A percentile compares a stretch with the other conserved stretches of the same genome.
phyloP scores from a whole-genome alignment of 2,329 filamentous ascomycete species.

The Simplicillium sp. region DNA sequence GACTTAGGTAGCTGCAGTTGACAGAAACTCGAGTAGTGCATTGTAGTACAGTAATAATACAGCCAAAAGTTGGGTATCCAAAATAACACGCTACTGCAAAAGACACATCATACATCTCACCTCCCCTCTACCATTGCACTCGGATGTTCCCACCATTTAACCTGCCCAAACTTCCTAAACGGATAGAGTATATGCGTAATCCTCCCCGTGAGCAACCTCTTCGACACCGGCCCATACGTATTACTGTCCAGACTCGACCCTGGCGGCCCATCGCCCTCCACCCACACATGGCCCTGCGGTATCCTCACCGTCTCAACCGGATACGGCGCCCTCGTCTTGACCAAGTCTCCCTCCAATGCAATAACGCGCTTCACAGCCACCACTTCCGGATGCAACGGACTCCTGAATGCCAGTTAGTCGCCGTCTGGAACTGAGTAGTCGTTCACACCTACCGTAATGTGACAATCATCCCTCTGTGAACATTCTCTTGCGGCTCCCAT shows the following conservation, averaged over 20 bases:
- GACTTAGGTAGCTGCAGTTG: no score
- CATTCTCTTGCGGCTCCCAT: slow-evolving; percentile 43
- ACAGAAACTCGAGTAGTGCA: no score
- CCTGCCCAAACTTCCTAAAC: slow-evolving; percentile 43
- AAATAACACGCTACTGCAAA: no score
- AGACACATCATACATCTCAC: no score
- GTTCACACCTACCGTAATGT: slow-evolving; percentile 49
- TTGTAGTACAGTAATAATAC: no score
- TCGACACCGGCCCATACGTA: slow-evolving; percentile 76
- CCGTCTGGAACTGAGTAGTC: neutral
- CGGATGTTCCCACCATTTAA: slow-evolving; percentile 48
- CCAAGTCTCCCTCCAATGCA: slow-evolving; percentile 68
- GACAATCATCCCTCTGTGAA: slow-evolving; percentile 67
- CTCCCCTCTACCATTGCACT: slow-evolving; percentile 11
- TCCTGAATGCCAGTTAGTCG: slow-evolving; percentile 35
- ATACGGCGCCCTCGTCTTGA: slow-evolving; percentile 56
- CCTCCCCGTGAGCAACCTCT: slow-evolving; percentile 63
- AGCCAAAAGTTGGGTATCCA: no score
- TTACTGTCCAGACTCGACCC: slow-evolving; percentile 74
- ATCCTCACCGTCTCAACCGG: slow-evolving; percentile 49
- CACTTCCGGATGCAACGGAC: slow-evolving; percentile 59
- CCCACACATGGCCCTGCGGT: slow-evolving; percentile 82
- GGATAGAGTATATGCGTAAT: slow-evolving; percentile 68
- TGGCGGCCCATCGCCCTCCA: slow-evolving; percentile 78
- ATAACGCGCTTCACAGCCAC: slow-evolving; percentile 75